Base-by-base conservation (phyloP, 1,139 yeast species). In the Candida dubliniensis region DNA sequence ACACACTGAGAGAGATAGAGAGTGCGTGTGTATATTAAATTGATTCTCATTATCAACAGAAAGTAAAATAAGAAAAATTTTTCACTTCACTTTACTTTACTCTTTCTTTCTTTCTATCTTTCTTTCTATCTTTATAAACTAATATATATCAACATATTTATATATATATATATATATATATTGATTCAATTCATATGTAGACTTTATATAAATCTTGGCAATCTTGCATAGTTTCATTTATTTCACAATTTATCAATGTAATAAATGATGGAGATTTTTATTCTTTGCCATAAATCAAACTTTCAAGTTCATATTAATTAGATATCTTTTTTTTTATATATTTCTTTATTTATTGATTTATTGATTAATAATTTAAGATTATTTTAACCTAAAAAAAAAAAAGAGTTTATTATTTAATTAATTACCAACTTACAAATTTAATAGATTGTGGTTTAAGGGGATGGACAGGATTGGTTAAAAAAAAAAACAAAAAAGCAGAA, bases 201-300 rank as follows among this genome's bases (percentile, higher is more conserved):
- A 11, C 18, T 5, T 36, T 15, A n/a, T 37, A n/a, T 14, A 30
- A 8, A 29, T 12, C 11, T 44, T 67, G 74, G 74, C 74, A 70
- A 64, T 59, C 66, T 68, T 57, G 77, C 77, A 72, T 72, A 72
- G 77, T 72, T 72, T 72, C 77, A 69, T 69, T 62, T 56, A 46
- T 34, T 38, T 36, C 42, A 60, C 56, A 41, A 38, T 27, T 5
- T 31, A 25, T 29, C 39, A 36, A 58, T 69, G 74, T 67, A 66
- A 65, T 56, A 51, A 64, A 69, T 70, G 77, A 72, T 72, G 77
- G 77, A 71, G 68, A 66, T 66, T 60, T 49, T 30, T 30, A 7
- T 7, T 8, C 7, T 61, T 66, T 71, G 77, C 76, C 77, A 65
- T 47, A 71, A 57, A 64, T 34, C 41, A 54, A 60, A 40, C 24